phyloP scores from a whole-genome alignment of 1,139 yeast genomes.

The Tardiomyces depauwii region DNA sequence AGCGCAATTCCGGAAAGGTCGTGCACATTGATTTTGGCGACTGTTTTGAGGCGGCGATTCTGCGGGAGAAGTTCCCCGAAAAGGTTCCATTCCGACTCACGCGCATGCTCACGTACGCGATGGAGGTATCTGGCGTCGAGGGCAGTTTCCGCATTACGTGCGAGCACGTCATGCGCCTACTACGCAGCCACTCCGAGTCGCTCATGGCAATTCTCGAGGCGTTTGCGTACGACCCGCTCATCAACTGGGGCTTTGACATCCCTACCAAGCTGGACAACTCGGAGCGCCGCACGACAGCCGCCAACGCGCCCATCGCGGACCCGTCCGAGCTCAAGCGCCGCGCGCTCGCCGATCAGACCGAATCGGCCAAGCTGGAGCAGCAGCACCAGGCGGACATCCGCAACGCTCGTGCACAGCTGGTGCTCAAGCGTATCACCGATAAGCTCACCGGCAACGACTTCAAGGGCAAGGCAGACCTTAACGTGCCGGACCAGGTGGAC shows the following conservation, averaged over 20 bases:
- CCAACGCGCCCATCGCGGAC: conserved; percentile 25
- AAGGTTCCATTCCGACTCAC: conserved; percentile 96
- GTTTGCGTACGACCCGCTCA: conserved; percentile 96
- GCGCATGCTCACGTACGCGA: conserved; percentile 93
- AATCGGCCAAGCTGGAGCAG: conserved; percentile 56
- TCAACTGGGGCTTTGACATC: conserved; percentile 96
- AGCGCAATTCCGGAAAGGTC: conserved; percentile 87
- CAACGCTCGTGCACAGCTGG: conserved; percentile 86
- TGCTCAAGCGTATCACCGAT: conserved; percentile 80
- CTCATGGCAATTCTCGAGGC: conserved; percentile 97
- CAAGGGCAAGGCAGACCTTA: conserved; percentile 55
- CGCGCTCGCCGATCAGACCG: conserved; percentile 68
- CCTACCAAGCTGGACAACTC: conserved; percentile 45
- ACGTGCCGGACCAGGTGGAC: conserved; percentile 86
- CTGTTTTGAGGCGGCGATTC: conserved; percentile 95
- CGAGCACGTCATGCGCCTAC: conserved; percentile 92
- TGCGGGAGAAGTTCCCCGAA: conserved; percentile 95
- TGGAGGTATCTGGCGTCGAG: conserved; percentile 98
- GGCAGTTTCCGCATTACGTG: conserved; percentile 95
- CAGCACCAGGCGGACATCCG: conserved; percentile 74
- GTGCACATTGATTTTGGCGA: conserved; percentile 98
- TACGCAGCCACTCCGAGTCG: conserved; percentile 89
- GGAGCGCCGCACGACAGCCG: conserved; percentile 3
- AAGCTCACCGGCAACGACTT: conserved; percentile 93
- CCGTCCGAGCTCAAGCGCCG: conserved; percentile 57